Evolutionary conservation across 306 rosid species (phyloP).

Genomic region (Casuarina glauca): DNA sequence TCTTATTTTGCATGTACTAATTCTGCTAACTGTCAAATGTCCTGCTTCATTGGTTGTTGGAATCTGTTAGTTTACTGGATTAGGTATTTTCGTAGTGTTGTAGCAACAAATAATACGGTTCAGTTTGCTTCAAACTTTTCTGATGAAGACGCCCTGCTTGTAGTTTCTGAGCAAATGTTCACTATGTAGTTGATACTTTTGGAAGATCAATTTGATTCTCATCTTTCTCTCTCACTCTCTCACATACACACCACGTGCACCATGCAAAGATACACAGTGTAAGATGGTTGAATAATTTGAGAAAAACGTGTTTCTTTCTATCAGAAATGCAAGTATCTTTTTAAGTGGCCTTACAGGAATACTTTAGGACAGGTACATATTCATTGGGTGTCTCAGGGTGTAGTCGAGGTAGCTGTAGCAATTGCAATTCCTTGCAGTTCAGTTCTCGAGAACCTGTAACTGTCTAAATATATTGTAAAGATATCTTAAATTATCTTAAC

Average conservation of each 20-base stretch:
- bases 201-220: slow-evolving; percentile 8
- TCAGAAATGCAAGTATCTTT: not conserved
- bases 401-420: not conserved
- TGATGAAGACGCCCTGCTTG: not conserved
- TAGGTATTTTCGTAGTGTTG: slow-evolving; percentile 16
- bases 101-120: not conserved
- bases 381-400: not conserved
- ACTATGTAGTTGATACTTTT: slow-evolving; percentile 14
- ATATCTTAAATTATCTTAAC: not conserved
- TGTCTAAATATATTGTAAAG: too few species aligned
- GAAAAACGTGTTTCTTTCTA: not conserved
- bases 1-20: not conserved
- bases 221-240: not conserved
- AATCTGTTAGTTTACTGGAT: slow-evolving; percentile 11
- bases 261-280: not conserved
- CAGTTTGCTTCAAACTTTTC: slow-evolving; percentile 1
- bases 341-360: not conserved
- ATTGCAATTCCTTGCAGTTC: not conserved
- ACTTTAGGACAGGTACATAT: not conserved
- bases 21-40: not conserved
- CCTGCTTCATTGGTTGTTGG: slow-evolving; percentile 19
- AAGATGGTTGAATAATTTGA: not conserved
- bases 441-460: not conserved
- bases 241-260: not conserved
- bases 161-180: not conserved